Base-by-base conservation (phyloP, 2,329 filamentous ascomycete genomes). In the Pestalotiopsis sp. region DNA sequence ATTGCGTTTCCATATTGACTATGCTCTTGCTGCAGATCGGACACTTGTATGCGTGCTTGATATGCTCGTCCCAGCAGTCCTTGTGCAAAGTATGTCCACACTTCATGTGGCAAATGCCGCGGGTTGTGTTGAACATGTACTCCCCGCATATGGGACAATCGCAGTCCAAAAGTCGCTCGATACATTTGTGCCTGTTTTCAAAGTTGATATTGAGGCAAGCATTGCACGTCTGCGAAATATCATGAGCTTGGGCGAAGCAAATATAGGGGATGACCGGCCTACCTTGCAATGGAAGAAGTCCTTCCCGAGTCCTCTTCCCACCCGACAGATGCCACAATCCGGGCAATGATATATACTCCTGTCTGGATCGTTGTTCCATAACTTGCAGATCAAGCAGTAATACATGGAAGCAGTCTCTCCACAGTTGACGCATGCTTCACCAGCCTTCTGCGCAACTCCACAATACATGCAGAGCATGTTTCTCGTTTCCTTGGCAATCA, bases 261-360 rank as follows among this genome's bases (percentile, higher is more conserved):
- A 13, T 38, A 12, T 31, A 65, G 27, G 17, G 14, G 31, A 23
- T 14, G 6, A 58, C 31, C 31, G 31, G 74, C 81, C 79, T 83
- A 95, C 94, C 88, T 97, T 97, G 92, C 96, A 99, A 80, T 99
- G 96, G 76, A 97, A 95, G 78, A 97, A 99, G 78, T 99, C 96
- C 78, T 97, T 98, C 3, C 96, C 95, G 38, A 99, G 84, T 1
- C 96, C 96, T 78, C 94, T 89, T 1, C 96, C 96, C 68, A 95
- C 91, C 69, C 96, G 89, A 78, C 96, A 99, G 70, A 99, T 97
- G 4, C 96, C 96, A 79, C 96, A 99, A 76, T 98, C 96, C 76
- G 91, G 88, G 79, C 96, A 99, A 78, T 99, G 96, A 77, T 99
- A 99, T 68, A 98, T 97, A 72, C 91, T 92, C 79, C 97, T 98